Evolutionary conservation across 345 rosid genomes (phyloP), one percentile per base, ranked within the genome.

Genomic region (Lepidium aucheri): DNA sequence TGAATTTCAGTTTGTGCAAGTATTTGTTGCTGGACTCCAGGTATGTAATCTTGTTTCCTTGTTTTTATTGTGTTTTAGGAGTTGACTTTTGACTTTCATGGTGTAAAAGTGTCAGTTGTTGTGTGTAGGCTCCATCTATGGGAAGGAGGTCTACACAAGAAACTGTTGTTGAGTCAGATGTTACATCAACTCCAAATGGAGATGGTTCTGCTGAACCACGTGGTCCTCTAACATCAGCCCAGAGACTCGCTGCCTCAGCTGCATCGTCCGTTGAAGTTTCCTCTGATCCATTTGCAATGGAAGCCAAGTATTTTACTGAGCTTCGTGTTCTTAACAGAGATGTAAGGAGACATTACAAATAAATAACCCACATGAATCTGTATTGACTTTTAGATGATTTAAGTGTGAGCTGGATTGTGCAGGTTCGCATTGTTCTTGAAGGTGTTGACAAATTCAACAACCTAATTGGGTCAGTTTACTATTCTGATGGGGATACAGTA

Each of bases 381-480:
- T 33, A 5, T 68, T 56, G 53, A 46, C 3, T 32, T 67, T 56
- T 65, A 35, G 14, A 50, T 49, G 44, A 58, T 15, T 71, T 68
- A 59, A 78, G 20, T 53, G 41, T 42, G 34, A 47, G 42, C 65
- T 66, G 76, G 62, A 32, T 65, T 74, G 72, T 74, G 46, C 65
- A 95, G 99, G 99, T 95, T 22, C 97, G 99, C 22, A 82, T 95
- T 76, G 98, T 95, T 60, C 81, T 95, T 63, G 99, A 95, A 85
- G 97, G 98, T 28, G 93, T 86, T 63, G 99, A 95, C 80, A 89
- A 91, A 63, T 85, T 82, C 81, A 87, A 83, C 81, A 95, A 89
- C 76, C 78, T 95, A 86, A 86, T 95, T 74, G 99, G 99, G 18
- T 87, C 99, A 2, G 84, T 95, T 20, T 83, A 84, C 78, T 95